phyloP scores from a whole-genome alignment of 441 rosid genomes.

The Euphorbia celastroides region DNA sequence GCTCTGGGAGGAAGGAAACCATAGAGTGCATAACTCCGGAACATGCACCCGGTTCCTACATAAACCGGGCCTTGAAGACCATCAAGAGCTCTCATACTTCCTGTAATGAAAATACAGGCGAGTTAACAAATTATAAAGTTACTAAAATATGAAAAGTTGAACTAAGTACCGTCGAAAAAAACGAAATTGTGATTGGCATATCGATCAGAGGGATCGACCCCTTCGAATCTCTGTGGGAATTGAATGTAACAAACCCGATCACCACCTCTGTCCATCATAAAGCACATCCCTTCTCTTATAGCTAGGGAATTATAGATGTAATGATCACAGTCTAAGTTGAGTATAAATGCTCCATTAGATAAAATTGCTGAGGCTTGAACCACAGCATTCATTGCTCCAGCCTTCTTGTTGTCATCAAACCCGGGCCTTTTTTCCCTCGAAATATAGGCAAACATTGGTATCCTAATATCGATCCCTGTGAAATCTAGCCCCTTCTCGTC shows the following conservation, averaged over 20 bases:
- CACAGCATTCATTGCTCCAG: conserved; percentile 93
- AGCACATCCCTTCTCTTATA: conserved; percentile 83
- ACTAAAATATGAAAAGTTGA: background rate
- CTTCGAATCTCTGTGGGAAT: conserved; percentile 91
- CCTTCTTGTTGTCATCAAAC: conserved; percentile 86
- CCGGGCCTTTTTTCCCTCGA: conserved; percentile 91
- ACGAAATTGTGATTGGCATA: conserved; percentile 91
- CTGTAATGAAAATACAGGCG: conserved; percentile 26
- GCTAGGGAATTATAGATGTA: conserved; percentile 70
- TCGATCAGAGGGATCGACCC: conserved; percentile 89
- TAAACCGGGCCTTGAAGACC: conserved; percentile 90
- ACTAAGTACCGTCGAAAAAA: conserved; percentile 71
- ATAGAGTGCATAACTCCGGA: conserved; percentile 72
- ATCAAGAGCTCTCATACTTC: conserved; percentile 90
- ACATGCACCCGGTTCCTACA: conserved; percentile 92
- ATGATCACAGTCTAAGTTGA: conserved; percentile 87
- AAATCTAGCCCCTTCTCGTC: conserved; percentile 64
- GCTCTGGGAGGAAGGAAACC: conserved; percentile 91
- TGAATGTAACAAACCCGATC: conserved; percentile 84
- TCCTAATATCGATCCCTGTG: conserved; percentile 62
- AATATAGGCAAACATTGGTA: conserved; percentile 80
- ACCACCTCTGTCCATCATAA: conserved; percentile 96
- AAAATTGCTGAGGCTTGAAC: conserved; percentile 85
- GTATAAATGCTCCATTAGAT: conserved; percentile 84
- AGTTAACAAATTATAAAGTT: background rate